Evolutionary conservation across 2,329 filamentous ascomycete genomes (phyloP), one percentile per base, ranked within the genome.

Genomic region (Leptographium lundbergii): DNA sequence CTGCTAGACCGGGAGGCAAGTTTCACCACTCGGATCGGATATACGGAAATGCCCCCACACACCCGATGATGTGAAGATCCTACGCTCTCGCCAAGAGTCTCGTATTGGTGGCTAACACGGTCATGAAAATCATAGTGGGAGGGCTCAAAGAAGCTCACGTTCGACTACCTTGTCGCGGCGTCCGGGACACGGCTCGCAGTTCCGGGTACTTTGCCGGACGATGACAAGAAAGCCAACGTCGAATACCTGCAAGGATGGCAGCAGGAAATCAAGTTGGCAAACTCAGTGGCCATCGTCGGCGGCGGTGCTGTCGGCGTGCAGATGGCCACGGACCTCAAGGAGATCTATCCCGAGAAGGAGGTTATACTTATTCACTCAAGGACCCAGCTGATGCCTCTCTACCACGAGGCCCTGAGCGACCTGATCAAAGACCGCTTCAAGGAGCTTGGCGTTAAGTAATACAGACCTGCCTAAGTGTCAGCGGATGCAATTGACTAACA

Each of bases 351-450:
- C 0, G 72, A 77, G 4, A 86, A 86, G 69, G 68, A 70, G 0
- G 77, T 86, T 11, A 75, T 75, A 0, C 66, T 86, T 6, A 72
- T 86, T 0, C 81, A 86, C 66, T 86, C 83, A 1, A 71, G 82
- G 19, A 67, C 70, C 1, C 71, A 74, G 14, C 75, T 70, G 0
- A 68, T 84, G 56, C 61, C 61, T 52, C 61, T 58, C 13, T 63
- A 61, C 57, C 56, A 57, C 42, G 25, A 51, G 19, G 61, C 54
- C 24, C 51, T 61, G 13, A 60, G 61, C 29, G 47, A 50, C 1
- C 47, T 63, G 24, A 57, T 63, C 54, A 50, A 59, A 52, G 60
- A 51, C 36, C 61, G 60, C 14, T 59, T 56, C 19, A 47, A 59
- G 29, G 60, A 61, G 52, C 58, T 63, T 6, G 60, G 60, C 29